Evolutionary conservation across 768 basidiomycete genomes (phyloP).

Genomic region (Cystofilobasidium macerans): DNA sequence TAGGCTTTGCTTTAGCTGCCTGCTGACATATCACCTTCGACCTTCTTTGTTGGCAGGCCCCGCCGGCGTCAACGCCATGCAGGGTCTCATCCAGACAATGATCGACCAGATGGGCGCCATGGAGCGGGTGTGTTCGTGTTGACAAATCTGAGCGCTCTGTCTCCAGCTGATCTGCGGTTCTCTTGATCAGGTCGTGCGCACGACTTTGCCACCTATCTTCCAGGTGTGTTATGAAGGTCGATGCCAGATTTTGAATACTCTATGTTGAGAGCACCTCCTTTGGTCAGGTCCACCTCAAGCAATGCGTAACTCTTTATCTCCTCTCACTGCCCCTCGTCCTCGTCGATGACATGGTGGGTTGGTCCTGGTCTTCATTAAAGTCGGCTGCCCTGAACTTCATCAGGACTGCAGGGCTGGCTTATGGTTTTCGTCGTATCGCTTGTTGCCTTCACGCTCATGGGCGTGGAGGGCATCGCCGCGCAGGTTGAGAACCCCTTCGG

Average conservation of each 20-base stretch:
- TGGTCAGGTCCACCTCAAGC: constrained; percentile 65
- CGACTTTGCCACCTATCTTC: constrained; percentile 4
- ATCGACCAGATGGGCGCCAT: constrained; percentile 67
- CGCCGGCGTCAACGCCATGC: constrained; percentile 52
- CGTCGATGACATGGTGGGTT: constrained; percentile 57
- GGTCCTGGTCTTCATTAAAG: constrained; percentile 8
- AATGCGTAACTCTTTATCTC: constrained; percentile 86
- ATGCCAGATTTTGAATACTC: neutral
- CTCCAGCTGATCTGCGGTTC: neutral
- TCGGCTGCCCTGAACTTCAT: neutral
- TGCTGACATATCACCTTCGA: neutral
- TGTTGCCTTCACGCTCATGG: constrained; percentile 83
- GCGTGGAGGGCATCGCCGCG: constrained; percentile 89
- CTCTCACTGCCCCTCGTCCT: constrained; percentile 81
- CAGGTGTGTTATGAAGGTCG: neutral
- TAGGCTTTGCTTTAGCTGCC: neutral
- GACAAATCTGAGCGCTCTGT: neutral
- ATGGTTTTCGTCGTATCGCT: constrained; percentile 70
- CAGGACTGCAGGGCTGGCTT: constrained; percentile 31
- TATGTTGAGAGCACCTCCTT: neutral
- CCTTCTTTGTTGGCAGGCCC: neutral
- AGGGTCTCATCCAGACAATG: constrained; percentile 59
- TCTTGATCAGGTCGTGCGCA: neutral
- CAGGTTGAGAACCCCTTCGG: constrained; percentile 94
- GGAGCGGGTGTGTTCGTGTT: constrained; percentile 55